Evolutionary conservation across 768 basidiomycete genomes (phyloP).

Genomic region (Agaricus sinodeliciosus): DNA sequence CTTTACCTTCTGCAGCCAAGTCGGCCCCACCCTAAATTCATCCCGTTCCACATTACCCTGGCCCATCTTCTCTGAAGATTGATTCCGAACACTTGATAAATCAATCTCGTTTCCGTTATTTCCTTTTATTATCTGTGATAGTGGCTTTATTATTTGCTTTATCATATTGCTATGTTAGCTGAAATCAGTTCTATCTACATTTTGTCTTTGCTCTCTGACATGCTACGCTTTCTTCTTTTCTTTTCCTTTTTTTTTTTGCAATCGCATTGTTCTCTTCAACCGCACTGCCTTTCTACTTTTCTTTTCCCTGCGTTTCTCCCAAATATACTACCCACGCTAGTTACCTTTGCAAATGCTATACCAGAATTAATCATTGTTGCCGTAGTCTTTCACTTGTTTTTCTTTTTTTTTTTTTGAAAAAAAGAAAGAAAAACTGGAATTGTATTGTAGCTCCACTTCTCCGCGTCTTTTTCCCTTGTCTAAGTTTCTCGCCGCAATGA

Average conservation of each 20-base stretch:
- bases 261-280: background rate
- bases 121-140: background rate
- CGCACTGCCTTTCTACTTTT: background rate
- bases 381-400: background rate
- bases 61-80: background rate
- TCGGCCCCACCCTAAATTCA: background rate
- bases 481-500: too few species aligned
- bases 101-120: background rate
- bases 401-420: too few species aligned
- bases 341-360: background rate
- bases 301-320: background rate
- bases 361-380: background rate
- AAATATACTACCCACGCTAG: background rate
- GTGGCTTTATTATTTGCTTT: slow-evolving; percentile 1
- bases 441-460: too few species aligned
- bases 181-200: background rate
- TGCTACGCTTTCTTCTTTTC: background rate
- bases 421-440: too few species aligned
- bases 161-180: slow-evolving; percentile 5
- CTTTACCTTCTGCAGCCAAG: background rate
- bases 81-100: background rate
- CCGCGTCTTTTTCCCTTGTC: too few species aligned
- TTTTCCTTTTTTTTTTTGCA: background rate
- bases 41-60: background rate
- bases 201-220: background rate